These are phyloP conservation scores for Dillenia suffruticosa DNA, from an alignment of 164 flowering plant genomes.

Conservation along the genomic window DNA sequence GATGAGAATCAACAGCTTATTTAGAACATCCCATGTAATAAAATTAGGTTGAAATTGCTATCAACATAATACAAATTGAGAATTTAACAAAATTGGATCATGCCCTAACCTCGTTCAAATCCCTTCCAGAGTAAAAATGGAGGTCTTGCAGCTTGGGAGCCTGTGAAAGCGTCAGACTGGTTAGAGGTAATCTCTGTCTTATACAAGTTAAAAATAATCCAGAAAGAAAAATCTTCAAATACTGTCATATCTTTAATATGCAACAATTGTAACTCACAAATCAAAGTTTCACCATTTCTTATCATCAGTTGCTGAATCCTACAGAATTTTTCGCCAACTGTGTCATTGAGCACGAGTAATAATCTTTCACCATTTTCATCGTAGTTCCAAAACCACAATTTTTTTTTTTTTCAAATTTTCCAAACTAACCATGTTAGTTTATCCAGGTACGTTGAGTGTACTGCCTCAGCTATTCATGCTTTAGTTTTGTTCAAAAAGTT, in stretches of 20 bases:
- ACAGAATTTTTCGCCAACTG: slow-evolving; percentile 27
- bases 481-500: slow-evolving; percentile 34
- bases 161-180: slow-evolving; percentile 17
- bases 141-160: slow-evolving; percentile 27
- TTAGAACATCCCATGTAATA: no score
- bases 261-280: not conserved
- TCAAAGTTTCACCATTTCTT: not conserved
- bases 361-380: not conserved
- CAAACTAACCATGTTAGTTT: not conserved
- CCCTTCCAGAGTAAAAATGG: slow-evolving; percentile 20
- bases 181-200: slow-evolving; percentile 12
- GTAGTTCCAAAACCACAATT: no score
- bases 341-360: slow-evolving; percentile 29
- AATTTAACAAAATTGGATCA: no score
- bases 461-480: slow-evolving; percentile 33
- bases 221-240: not conserved
- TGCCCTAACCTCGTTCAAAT: no score
- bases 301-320: slow-evolving; percentile 23
- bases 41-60: no score
- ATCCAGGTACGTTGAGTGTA: slow-evolving; percentile 34
- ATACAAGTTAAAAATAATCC: not conserved
- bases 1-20: no score
- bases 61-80: no score
- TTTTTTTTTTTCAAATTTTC: not conserved
- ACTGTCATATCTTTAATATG: not conserved